A percentile compares a stretch with the other conserved stretches of the same genome.
Evolutionary conservation across 2,329 filamentous ascomycete genomes (phyloP).

Genomic region (Escovopsis sp.): DNA sequence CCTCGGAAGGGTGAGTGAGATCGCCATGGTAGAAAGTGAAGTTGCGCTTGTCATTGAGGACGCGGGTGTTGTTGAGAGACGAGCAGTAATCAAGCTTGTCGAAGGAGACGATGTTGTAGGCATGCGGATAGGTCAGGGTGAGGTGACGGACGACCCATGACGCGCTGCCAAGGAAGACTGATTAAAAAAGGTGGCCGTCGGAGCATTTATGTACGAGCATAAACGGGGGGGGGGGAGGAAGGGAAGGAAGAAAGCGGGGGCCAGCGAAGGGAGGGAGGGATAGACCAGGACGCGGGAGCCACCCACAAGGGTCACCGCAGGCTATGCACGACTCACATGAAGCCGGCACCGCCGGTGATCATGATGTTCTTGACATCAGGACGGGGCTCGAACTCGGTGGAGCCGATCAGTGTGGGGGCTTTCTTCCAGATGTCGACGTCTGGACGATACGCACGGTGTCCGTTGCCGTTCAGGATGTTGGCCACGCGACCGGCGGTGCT

Average conservation of each 20-base stretch:
- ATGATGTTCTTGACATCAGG: slow-evolving; percentile 64
- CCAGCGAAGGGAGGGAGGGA: too few relatives aligned
- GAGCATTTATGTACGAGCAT: neutral
- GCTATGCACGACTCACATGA: slow-evolving; percentile 46
- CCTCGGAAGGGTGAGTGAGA: slow-evolving; percentile 54
- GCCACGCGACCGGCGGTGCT: slow-evolving; percentile 3
- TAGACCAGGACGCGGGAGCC: too few relatives aligned
- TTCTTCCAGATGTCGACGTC: slow-evolving; percentile 55
- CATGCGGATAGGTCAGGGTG: slow-evolving; percentile 52
- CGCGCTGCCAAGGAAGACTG: slow-evolving; percentile 33
- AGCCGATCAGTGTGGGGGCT: slow-evolving; percentile 54
- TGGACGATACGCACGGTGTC: slow-evolving; percentile 30
- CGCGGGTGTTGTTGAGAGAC: slow-evolving; percentile 62
- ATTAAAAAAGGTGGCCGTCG: too few relatives aligned
- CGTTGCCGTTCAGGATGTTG: slow-evolving; percentile 11
- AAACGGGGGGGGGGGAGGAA: neutral
- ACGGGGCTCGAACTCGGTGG: slow-evolving; percentile 53
- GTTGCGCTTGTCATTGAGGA: slow-evolving; percentile 51
- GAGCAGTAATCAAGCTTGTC: slow-evolving; percentile 78
- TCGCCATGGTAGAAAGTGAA: slow-evolving; percentile 71
- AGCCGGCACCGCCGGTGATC: slow-evolving; percentile 71
- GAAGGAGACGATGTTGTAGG: slow-evolving; percentile 69
- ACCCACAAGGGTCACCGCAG: too few relatives aligned
- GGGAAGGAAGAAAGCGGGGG: too few relatives aligned
- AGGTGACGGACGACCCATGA: slow-evolving; percentile 75